Base-by-base conservation (phyloP, 805 yeast genomes). In the Saccharomycopsis selenospora region DNA sequence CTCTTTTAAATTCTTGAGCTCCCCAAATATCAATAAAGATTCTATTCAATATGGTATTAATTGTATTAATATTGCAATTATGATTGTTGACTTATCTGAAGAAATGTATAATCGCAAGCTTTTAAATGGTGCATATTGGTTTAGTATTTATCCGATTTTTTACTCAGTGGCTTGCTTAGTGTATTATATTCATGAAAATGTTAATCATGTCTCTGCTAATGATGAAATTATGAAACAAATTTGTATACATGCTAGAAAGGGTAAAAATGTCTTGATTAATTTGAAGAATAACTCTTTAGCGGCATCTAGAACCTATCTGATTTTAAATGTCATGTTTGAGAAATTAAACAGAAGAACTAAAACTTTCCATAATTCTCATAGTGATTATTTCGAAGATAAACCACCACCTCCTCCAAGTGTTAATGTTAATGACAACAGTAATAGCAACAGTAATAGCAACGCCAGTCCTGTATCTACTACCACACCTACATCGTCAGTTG, bases 91-190 rank as follows among this genome's bases (percentile, higher is more conserved):
- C 57, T 62, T 87, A 49, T 88, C 95, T 0, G 79, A 84, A 56
- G 88, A 83, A 59, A 79, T 89, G 88, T 80, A 84, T 53, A 74
- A 77, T 55, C 77, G 80, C 53, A 73, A 81, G 50, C 71, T 86
- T 63, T 67, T 89, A 36, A 77, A 81, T 55, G 95, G 95, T 0
- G 85, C 93, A 2, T 90, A 89, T 60, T 88, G 96, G 95, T 89
- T 87, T 60, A 80, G 93, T 4, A 84, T 85, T 59, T 89, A 89
- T 62, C 86, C 96, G 0, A 82, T 89, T 3, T 89, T 88, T 62
- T 87, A 86, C 65, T 81, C 95, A 2, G 88, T 88, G 51, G 95
- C 95, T 0, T 85, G 95, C 59, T 69, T 88, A 57, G 84, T 86
- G 14, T 86, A 82, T 59, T 87, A 88, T 61, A 83, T 78, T 49